These are phyloP conservation scores for Cryptococcus sp. DNA, from an alignment of 1,284 basidiomycete genomes.

Conservation along the genomic window DNA sequence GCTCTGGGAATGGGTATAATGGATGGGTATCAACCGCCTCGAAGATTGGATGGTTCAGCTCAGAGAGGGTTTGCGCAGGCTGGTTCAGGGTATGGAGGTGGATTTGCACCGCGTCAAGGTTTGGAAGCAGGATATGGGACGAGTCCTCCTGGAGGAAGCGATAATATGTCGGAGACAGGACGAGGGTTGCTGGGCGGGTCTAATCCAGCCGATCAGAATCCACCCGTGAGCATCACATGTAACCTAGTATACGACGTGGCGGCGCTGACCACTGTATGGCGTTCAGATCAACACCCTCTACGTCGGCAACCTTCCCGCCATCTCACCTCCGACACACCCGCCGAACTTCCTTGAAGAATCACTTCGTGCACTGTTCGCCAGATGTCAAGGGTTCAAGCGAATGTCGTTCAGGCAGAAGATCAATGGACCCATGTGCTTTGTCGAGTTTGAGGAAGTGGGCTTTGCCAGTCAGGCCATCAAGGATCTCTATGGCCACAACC, in stretches of 20 bases:
- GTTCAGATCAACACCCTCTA: slow-evolving; percentile 86
- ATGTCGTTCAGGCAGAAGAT: slow-evolving; percentile 93
- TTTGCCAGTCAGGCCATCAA: slow-evolving; percentile 81
- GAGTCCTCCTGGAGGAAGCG: slow-evolving; percentile 32
- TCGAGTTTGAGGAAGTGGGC: slow-evolving; percentile 90
- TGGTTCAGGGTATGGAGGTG: background rate
- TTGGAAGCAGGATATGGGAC: slow-evolving; percentile 17
- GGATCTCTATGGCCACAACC: slow-evolving; percentile 86
- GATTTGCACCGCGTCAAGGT: slow-evolving; percentile 2
- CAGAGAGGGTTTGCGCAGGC: background rate
- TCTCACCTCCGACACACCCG: slow-evolving; percentile 63
- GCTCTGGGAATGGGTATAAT: slow-evolving; percentile 34
- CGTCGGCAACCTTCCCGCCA: slow-evolving; percentile 87
- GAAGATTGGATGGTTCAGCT: slow-evolving; percentile 1
- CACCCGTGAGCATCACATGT: slow-evolving; percentile 69
- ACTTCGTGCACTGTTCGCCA: slow-evolving; percentile 75
- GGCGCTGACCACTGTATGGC: background rate
- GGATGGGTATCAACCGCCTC: slow-evolving; percentile 14
- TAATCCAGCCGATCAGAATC: slow-evolving; percentile 83
- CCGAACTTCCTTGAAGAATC: slow-evolving; percentile 81
- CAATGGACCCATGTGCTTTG: slow-evolving; percentile 97
- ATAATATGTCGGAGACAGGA: slow-evolving; percentile 27
- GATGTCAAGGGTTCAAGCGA: slow-evolving; percentile 80
- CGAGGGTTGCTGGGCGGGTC: slow-evolving; percentile 24
- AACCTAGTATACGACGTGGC: background rate